Evolutionary conservation across 2,329 filamentous ascomycete genomes (phyloP).

Genomic region (Lachnellula arida): DNA sequence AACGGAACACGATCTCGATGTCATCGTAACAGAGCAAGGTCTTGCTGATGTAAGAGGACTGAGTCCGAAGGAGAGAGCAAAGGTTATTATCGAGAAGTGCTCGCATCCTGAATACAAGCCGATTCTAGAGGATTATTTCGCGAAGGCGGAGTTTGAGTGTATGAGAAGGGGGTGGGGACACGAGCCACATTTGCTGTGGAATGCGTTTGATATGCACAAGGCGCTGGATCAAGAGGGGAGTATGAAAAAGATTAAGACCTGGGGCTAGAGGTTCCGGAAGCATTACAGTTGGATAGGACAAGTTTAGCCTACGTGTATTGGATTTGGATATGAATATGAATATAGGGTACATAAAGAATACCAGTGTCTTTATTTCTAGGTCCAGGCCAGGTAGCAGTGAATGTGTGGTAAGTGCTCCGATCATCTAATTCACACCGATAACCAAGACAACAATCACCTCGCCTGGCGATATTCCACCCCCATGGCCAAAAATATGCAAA

Average conservation of each 20-base stretch:
- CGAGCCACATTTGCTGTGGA: conserved; percentile 82
- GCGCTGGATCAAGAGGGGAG: conserved; percentile 77
- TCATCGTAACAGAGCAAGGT: conserved; percentile 73
- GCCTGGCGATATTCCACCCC: no score
- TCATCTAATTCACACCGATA: no score
- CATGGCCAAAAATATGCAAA: no score
- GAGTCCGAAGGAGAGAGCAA: conserved; percentile 71
- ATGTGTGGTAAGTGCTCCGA: no score
- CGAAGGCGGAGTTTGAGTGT: conserved; percentile 82
- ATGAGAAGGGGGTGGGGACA: conserved; percentile 83
- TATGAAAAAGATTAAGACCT: conserved; percentile 52
- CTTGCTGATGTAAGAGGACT: conserved; percentile 82
- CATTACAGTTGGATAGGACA: not conserved
- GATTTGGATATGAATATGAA: not conserved
- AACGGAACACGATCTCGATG: conserved; percentile 87
- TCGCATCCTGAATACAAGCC: conserved; percentile 80
- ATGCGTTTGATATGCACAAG: conserved; percentile 85
- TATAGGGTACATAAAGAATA: no score
- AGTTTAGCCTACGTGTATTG: not conserved
- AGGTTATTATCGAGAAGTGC: conserved; percentile 83
- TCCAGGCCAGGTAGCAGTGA: no score
- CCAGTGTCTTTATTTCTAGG: no score
- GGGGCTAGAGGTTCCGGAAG: conserved; percentile 21
- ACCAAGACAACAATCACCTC: no score
- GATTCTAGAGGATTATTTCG: conserved; percentile 77